Percentiles rank a stretch among this genome's conserved stretches.
Conservation (phyloP, 768 basidiomycete species). For the Boletales sp. region DNA sequence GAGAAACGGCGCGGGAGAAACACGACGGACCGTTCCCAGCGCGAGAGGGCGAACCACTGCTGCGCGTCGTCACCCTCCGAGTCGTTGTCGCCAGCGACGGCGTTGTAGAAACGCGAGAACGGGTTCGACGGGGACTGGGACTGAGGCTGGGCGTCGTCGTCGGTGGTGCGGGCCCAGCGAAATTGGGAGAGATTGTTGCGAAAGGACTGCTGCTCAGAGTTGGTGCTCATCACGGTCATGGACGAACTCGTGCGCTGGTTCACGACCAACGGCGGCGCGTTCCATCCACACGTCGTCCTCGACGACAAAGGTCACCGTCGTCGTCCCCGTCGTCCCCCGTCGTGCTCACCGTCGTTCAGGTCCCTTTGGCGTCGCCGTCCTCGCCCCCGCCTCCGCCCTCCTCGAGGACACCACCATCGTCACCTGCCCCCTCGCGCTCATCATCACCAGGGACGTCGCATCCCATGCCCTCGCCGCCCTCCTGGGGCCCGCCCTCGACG, state of each 20-base stretch:
- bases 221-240: not conserved
- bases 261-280: conserved; percentile 41
- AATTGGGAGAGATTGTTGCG: conserved; percentile 77
- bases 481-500: conserved; percentile 30
- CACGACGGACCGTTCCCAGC: conserved; percentile 79
- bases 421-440: conserved; percentile 63
- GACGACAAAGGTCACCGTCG: conserved; percentile 37
- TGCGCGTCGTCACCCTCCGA: conserved; percentile 93
- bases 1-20: no score
- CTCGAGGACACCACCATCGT: conserved; percentile 52
- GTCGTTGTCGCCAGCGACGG: conserved; percentile 81
- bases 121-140: conserved; percentile 47
- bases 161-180: conserved; percentile 74
- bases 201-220: conserved; percentile 57
- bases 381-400: conserved; percentile 43
- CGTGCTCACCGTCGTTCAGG: conserved; percentile 25
- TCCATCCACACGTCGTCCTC: conserved; percentile 47
- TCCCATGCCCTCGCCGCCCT: conserved; percentile 40
- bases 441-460: conserved; percentile 55
- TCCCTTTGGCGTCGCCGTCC: conserved; percentile 45
- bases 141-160: conserved; percentile 62
- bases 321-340: not conserved
- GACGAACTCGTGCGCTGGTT: conserved; percentile 51
- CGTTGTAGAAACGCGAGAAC: conserved; percentile 84
- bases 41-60: conserved; percentile 85